These are phyloP conservation scores for Globisporangium polare DNA, from an alignment of 352 stramenopile genomes.

Conservation along the genomic window DNA sequence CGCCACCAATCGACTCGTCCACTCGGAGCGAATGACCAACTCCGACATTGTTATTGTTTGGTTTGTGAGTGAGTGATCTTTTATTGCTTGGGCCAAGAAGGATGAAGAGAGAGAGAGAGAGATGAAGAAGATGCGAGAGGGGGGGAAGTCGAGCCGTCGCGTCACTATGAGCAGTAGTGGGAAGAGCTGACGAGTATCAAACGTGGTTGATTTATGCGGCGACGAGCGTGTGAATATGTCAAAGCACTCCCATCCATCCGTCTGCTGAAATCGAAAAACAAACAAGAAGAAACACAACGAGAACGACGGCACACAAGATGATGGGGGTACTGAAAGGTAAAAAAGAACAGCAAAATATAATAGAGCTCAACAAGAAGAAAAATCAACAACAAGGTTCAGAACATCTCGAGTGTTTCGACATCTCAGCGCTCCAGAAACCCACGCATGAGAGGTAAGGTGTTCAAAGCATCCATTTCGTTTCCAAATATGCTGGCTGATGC, in stretches of 20 bases:
- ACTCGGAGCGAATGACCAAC: constrained; percentile 14
- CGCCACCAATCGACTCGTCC: background rate
- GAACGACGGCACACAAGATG: background rate
- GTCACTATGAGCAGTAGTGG: background rate
- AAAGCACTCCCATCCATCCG: background rate
- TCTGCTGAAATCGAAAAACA: constrained; percentile 6
- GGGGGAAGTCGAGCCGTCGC: background rate
- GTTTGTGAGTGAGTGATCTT: constrained; percentile 20
- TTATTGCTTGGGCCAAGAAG: constrained; percentile 17
- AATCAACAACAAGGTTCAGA: background rate
- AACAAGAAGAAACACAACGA: background rate
- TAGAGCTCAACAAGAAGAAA: constrained; percentile 15
- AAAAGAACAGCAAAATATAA: constrained; percentile 15
- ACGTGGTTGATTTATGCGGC: constrained; percentile 5
- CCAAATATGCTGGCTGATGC: too few species aligned
- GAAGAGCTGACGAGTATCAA: constrained; percentile 3
- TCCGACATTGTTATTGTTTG: constrained; percentile 14
- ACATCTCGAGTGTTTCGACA: background rate
- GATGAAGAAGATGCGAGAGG: background rate
- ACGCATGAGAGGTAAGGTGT: background rate
- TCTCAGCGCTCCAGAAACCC: background rate
- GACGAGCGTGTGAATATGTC: constrained; percentile 19
- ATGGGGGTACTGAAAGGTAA: background rate
- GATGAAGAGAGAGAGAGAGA: constrained; percentile 10
- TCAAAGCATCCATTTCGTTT: background rate